Percentiles rank a stretch among this genome's conserved stretches.
Evolutionary conservation across 805 yeast species (phyloP).

Genomic region (Candida koratica): DNA sequence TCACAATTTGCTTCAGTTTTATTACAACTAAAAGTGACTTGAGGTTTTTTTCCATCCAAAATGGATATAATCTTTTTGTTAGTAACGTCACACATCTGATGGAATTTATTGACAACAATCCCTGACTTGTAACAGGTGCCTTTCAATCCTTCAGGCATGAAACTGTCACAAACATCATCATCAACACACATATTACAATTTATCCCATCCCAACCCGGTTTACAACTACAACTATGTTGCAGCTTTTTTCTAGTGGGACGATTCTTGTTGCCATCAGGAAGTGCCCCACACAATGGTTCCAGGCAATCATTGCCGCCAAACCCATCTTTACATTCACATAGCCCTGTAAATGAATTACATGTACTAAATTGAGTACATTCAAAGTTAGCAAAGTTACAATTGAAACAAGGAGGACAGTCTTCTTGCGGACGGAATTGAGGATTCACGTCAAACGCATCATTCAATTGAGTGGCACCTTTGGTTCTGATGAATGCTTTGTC

Average conservation of each 20-base stretch:
- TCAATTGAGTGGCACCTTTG: slow-evolving; percentile 19
- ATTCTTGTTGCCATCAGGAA: slow-evolving; percentile 54
- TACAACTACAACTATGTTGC: slow-evolving; percentile 63
- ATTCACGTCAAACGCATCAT: slow-evolving; percentile 21
- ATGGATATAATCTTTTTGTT: slow-evolving; percentile 79
- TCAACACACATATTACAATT: slow-evolving; percentile 82
- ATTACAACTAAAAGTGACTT: slow-evolving; percentile 88
- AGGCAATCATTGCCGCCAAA: slow-evolving; percentile 94
- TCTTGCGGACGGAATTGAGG: slow-evolving; percentile 8
- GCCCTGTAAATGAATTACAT: slow-evolving; percentile 86
- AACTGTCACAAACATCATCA: slow-evolving; percentile 75
- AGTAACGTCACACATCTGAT: slow-evolving; percentile 94
- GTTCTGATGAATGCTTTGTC: slow-evolving; percentile 11
- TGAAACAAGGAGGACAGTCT: slow-evolving; percentile 88
- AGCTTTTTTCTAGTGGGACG: slow-evolving; percentile 59
- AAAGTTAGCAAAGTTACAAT: slow-evolving; percentile 88
- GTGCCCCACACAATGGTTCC: slow-evolving; percentile 80
- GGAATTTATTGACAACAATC: slow-evolving; percentile 69
- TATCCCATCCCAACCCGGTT: slow-evolving; percentile 88
- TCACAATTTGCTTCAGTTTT: slow-evolving; percentile 62
- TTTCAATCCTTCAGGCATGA: slow-evolving; percentile 78
- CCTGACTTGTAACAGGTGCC: slow-evolving; percentile 93
- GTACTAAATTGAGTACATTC: slow-evolving; percentile 84
- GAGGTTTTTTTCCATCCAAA: slow-evolving; percentile 77
- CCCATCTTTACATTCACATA: slow-evolving; percentile 89